These are phyloP conservation scores for Hirschioporus abietinus DNA, from an alignment of 768 basidiomycete species.

Conservation along the genomic window DNA sequence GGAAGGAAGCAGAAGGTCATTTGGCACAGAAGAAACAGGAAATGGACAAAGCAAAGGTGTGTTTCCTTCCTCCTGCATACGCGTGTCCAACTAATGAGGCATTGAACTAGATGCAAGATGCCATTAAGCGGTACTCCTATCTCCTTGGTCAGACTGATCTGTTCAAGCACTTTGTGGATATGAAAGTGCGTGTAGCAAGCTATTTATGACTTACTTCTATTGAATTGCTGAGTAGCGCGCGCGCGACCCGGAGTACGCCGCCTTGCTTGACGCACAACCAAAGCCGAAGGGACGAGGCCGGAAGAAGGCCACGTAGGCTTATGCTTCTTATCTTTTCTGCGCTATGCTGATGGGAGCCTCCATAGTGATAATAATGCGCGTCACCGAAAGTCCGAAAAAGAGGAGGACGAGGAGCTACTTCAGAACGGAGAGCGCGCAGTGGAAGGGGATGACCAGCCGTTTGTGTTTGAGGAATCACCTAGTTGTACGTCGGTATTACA, in stretches of 20 bases:
- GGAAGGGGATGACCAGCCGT: conserved; percentile 84
- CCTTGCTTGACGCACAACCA: conserved; percentile 79
- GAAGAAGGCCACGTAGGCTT: conserved; percentile 69
- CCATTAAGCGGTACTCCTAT: conserved; percentile 95
- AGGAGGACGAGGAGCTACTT: conserved; percentile 94
- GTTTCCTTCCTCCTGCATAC: conserved; percentile 10
- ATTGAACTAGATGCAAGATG: conserved; percentile 67
- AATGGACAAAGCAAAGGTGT: conserved; percentile 85
- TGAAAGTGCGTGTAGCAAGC: conserved; percentile 57
- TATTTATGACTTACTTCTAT: not conserved
- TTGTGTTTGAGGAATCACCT: conserved; percentile 92
- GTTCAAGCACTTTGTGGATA: conserved; percentile 97
- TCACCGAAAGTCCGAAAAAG: conserved; percentile 94
- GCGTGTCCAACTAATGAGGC: conserved; percentile 14
- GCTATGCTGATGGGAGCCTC: conserved; percentile 9
- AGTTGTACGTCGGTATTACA: conserved; percentile 52
- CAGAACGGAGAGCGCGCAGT: conserved; percentile 78
- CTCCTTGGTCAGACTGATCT: conserved; percentile 97
- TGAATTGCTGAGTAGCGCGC: conserved; percentile 48
- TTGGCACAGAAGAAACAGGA: conserved; percentile 67
- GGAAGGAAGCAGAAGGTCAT: conserved; percentile 67
- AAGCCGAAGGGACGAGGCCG: conserved; percentile 81
- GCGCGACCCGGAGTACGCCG: conserved; percentile 90
- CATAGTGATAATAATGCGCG: conserved; percentile 69
- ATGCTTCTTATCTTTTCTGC: not conserved